Conservation (phyloP, 2,329 filamentous ascomycete genomes). For the Zymoseptoria tritici region DNA sequence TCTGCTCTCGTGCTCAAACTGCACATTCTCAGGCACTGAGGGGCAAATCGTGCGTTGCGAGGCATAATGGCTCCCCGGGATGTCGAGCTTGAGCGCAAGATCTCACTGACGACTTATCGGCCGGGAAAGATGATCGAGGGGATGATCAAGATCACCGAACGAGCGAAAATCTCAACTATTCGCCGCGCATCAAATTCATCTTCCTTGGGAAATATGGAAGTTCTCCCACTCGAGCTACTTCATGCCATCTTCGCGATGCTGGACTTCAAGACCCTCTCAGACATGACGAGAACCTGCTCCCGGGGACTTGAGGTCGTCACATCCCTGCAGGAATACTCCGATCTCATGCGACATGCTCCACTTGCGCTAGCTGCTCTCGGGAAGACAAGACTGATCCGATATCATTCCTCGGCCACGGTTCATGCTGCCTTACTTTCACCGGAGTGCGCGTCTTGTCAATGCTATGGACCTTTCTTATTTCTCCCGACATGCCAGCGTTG, state of each 20-base stretch:
- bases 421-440: constrained; percentile 2
- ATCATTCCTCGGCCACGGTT: constrained; percentile 1
- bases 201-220: constrained; percentile 1
- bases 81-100: neutral
- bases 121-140: constrained; percentile 4
- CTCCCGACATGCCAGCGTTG: constrained; percentile 6
- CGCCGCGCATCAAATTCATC: neutral
- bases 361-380: constrained; percentile 3
- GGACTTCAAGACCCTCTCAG: constrained; percentile 4
- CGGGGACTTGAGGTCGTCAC: constrained; percentile 2
- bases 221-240: constrained; percentile 5
- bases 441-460: constrained; percentile 1
- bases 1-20: no score
- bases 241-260: constrained; percentile 8
- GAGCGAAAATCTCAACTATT: neutral
- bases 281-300: constrained; percentile 3
- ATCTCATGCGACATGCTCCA: constrained; percentile 6
- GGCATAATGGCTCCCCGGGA: neutral
- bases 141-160: constrained; percentile 1
- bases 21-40: no score
- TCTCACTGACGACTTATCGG: neutral
- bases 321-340: constrained; percentile 4
- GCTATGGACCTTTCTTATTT: constrained; percentile 6
- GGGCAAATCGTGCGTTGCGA: no score
- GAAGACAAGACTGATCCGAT: neutral